phyloP scores from a whole-genome alignment of 139 green algal genomes.

The Chlorella sp. region DNA sequence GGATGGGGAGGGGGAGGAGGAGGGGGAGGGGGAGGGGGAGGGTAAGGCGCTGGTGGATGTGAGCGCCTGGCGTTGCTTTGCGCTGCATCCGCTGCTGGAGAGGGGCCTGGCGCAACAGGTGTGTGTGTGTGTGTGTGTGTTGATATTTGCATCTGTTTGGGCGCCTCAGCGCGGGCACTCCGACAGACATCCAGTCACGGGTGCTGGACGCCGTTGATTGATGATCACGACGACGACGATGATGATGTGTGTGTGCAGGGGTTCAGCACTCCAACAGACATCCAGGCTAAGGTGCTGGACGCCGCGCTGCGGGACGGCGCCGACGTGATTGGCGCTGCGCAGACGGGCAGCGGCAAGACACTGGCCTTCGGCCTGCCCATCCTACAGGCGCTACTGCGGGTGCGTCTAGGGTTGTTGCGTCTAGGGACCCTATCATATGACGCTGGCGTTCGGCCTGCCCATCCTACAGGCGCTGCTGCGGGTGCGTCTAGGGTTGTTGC shows the following conservation, averaged over 20 bases:
- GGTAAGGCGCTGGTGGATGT: slow-evolving; percentile 27
- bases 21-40: neutral
- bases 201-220: neutral
- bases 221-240: neutral
- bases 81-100: slow-evolving; percentile 32
- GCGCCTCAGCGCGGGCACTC: neutral
- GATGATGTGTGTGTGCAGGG: slow-evolving; percentile 7
- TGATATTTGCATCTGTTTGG: neutral
- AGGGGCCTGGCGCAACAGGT: slow-evolving; percentile 30
- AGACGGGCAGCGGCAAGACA: slow-evolving; percentile 98
- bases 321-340: slow-evolving; percentile 92
- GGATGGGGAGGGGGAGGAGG: neutral
- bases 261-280: slow-evolving; percentile 61
- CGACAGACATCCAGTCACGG: neutral
- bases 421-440: no score
- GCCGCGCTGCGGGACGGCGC: slow-evolving; percentile 54
- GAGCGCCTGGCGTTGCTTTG: slow-evolving; percentile 33
- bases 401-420: no score
- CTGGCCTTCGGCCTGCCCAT: slow-evolving; percentile 96
- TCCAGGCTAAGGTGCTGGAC: slow-evolving; percentile 73
- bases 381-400: slow-evolving; percentile 64
- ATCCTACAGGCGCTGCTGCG: slow-evolving; percentile 78
- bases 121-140: neutral
- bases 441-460: slow-evolving; percentile 93
- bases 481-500: no score